phyloP scores from a whole-genome alignment of 257 asterid genomes.

The Ehretia macrophylla region DNA sequence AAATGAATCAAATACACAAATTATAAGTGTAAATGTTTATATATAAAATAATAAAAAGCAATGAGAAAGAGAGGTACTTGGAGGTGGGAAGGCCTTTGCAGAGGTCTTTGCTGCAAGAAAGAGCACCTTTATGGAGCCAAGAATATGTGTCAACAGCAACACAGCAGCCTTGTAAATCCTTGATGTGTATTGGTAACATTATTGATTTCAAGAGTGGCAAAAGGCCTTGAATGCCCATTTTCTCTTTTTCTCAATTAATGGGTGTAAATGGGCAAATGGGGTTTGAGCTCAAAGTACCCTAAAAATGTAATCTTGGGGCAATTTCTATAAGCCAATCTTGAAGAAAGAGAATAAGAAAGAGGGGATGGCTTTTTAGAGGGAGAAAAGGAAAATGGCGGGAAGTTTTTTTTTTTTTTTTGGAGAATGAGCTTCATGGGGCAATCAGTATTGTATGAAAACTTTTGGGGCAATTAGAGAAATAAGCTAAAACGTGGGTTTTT shows the following conservation, averaged over 20 bases:
- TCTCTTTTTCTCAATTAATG: not conserved
- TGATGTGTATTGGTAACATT: conserved; percentile 74
- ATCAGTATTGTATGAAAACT: too few species aligned
- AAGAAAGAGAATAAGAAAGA: not conserved
- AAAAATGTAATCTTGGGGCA: conserved; percentile 4
- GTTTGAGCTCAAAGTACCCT: conserved; percentile 14
- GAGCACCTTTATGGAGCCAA: conserved; percentile 99
- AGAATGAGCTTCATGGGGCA: not conserved
- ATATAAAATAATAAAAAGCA: not conserved
- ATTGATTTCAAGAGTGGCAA: conserved; percentile 91
- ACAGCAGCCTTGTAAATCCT: conserved; percentile 67
- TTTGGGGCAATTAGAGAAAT: too few species aligned
- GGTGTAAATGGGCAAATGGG: conserved; percentile 4
- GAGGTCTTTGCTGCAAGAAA: conserved; percentile 91
- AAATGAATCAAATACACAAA: not conserved
- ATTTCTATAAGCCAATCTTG: too few species aligned
- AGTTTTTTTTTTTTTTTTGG: not conserved
- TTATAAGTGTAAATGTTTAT: too few species aligned
- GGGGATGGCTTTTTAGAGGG: conserved; percentile 2
- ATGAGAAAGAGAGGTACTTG: conserved; percentile 39
- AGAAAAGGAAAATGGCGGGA: conserved; percentile 19
- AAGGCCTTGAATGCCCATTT: conserved; percentile 87
- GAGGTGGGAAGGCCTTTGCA: conserved; percentile 87
- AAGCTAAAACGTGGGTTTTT: too few species aligned
- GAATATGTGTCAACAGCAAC: conserved; percentile 94